Percentiles rank a stretch among this genome's conserved stretches.
phyloP scores from a whole-genome alignment of 1,139 yeast genomes.

The Magnusiomyces starmeri region DNA sequence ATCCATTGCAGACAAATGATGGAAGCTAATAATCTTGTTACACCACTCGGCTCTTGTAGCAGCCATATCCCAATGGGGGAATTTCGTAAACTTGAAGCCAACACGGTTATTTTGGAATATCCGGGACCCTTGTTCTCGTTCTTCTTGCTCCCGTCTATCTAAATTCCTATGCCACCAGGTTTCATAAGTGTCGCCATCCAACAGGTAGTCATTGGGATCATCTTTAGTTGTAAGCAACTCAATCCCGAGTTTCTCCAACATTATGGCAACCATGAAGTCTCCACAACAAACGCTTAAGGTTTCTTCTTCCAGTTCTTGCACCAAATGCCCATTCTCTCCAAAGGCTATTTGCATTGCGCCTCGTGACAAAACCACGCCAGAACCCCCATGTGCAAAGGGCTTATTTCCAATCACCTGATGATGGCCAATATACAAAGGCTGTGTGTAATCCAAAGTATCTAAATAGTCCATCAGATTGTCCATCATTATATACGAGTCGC shows the following conservation, averaged over 20 bases:
- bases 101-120: constrained; percentile 4
- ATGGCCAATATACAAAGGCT: constrained; percentile 31
- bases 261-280: constrained; percentile 32
- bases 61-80: constrained; percentile 9
- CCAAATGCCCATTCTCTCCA: constrained; percentile 24
- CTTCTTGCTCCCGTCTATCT: constrained; percentile 1
- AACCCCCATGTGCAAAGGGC: constrained; percentile 36
- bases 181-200: constrained; percentile 20
- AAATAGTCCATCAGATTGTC: constrained; percentile 28
- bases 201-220: constrained; percentile 14
- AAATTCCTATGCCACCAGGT: constrained; percentile 3
- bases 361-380: constrained; percentile 33
- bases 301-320: constrained; percentile 23
- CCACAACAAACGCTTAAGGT: constrained; percentile 33
- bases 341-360: constrained; percentile 29
- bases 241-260: constrained; percentile 19
- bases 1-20: constrained; percentile 22
- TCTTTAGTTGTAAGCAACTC: constrained; percentile 4
- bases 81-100: constrained; percentile 6
- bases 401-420: constrained; percentile 20
- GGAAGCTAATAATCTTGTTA: constrained; percentile 24
- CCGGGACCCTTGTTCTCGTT: constrained; percentile 3
- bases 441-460: constrained; percentile 22
- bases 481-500: constrained; percentile 31
- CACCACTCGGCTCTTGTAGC: constrained; percentile 20